Evolutionary conservation across 306 rosid species (phyloP).

Genomic region (Pueraria montana): DNA sequence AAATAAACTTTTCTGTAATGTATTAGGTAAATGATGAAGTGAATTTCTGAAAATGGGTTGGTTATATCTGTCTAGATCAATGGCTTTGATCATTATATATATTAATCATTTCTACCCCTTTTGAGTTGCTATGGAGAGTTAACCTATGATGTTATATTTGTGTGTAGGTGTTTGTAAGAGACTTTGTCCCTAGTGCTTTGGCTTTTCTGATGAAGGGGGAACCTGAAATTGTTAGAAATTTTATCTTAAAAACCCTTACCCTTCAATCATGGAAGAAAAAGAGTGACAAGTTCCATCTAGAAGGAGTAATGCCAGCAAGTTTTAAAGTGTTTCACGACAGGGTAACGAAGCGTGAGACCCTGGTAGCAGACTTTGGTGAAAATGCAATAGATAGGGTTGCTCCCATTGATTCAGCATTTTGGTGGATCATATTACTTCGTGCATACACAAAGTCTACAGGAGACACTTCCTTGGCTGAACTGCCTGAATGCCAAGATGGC

Average conservation of each 20-base stretch:
- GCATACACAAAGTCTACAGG: slow-evolving; percentile 90
- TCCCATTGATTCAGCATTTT: slow-evolving; percentile 87
- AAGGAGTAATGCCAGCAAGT: slow-evolving; percentile 93
- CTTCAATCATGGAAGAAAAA: slow-evolving; percentile 87
- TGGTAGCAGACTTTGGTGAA: slow-evolving; percentile 80
- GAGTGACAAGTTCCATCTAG: slow-evolving; percentile 76
- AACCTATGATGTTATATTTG: not conserved
- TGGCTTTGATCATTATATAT: not conserved
- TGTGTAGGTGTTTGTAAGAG: slow-evolving; percentile 82
- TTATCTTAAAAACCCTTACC: slow-evolving; percentile 76
- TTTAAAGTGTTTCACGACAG: slow-evolving; percentile 79
- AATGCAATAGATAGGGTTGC: slow-evolving; percentile 93
- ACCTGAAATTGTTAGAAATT: slow-evolving; percentile 74
- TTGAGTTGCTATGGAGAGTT: not conserved
- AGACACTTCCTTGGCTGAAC: slow-evolving; percentile 78
- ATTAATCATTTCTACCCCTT: too few species aligned
- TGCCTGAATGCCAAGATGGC: slow-evolving; percentile 85
- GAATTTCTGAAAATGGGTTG: not conserved
- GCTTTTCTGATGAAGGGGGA: slow-evolving; percentile 83
- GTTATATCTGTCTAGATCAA: not conserved
- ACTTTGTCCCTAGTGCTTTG: slow-evolving; percentile 81
- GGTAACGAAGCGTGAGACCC: slow-evolving; percentile 64
- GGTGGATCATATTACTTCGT: slow-evolving; percentile 90
- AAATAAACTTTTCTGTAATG: not conserved
- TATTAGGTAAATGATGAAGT: not conserved